Evolutionary conservation across 768 basidiomycete species (phyloP).

Genomic region (Hypsizygus marmoreus): DNA sequence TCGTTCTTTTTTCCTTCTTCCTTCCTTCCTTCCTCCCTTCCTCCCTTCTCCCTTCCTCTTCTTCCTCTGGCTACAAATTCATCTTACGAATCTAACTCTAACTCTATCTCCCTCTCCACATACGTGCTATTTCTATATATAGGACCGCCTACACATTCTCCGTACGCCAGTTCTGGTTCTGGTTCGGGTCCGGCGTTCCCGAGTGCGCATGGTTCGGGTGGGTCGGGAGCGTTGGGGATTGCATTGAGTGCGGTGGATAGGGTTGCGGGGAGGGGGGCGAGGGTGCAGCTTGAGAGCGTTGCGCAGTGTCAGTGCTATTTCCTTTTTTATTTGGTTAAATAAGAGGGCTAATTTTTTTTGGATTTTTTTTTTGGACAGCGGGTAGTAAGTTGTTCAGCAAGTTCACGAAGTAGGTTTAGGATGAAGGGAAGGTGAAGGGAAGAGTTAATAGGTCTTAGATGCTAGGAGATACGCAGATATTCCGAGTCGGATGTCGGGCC

Average conservation of each 20-base stretch:
- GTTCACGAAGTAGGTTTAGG: constrained; percentile 15
- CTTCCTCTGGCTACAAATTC: no score
- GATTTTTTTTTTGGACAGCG: constrained; percentile 27
- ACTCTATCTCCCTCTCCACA: neutral
- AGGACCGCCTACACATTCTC: constrained; percentile 25
- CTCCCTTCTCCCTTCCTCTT: no score
- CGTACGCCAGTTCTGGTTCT: constrained; percentile 21
- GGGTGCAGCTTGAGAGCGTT: constrained; percentile 52
- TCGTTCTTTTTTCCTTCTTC: no score
- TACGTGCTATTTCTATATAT: constrained; percentile 10
- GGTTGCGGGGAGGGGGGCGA: constrained; percentile 52
- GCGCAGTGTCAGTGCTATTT: constrained; percentile 50
- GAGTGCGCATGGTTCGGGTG: constrained; percentile 25
- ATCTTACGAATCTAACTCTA: no score
- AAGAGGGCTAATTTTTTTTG: constrained; percentile 10
- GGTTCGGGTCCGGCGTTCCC: constrained; percentile 30
- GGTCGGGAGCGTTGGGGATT: constrained; percentile 35
- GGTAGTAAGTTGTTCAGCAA: constrained; percentile 40
- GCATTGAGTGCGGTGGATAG: constrained; percentile 57
- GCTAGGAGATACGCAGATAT: no score
- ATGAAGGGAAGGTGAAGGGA: no score
- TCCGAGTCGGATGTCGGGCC: no score
- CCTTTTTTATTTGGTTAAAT: constrained; percentile 12
- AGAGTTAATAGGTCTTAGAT: no score
- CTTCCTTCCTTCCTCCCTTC: no score